phyloP scores from a whole-genome alignment of 805 yeast genomes.

The Diddensiella transvaalensis region DNA sequence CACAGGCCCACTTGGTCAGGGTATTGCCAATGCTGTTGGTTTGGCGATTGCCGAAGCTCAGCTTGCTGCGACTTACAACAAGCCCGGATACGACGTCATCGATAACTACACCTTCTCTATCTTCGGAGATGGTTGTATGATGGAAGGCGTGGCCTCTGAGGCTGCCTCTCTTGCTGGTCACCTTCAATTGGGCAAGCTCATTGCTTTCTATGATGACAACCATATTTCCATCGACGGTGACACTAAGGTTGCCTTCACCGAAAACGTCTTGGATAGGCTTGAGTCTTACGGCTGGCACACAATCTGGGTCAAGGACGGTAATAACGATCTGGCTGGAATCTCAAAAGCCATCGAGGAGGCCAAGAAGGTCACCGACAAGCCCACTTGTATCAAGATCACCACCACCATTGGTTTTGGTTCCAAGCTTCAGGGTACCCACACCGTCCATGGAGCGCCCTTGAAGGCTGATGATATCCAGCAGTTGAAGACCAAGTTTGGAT shows the following conservation, averaged over 20 bases:
- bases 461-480: constrained; percentile 89
- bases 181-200: constrained; percentile 85
- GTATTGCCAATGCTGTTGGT: constrained; percentile 95
- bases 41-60: constrained; percentile 91
- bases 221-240: constrained; percentile 94
- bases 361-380: constrained; percentile 72
- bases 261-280: constrained; percentile 80
- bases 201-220: constrained; percentile 95
- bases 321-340: constrained; percentile 70
- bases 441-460: constrained; percentile 95
- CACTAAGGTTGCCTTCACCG: constrained; percentile 87
- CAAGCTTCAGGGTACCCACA: constrained; percentile 73
- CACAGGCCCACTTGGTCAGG: constrained; percentile 99
- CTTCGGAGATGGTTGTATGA: constrained; percentile 96
- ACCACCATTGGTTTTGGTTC: constrained; percentile 97
- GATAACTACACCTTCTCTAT: constrained; percentile 75
- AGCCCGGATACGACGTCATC: constrained; percentile 69
- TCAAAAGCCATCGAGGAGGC: constrained; percentile 76
- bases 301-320: constrained; percentile 71
- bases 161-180: constrained; percentile 96
- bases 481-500: constrained; percentile 78
- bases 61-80: constrained; percentile 89
- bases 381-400: constrained; percentile 81
- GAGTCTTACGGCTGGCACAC: constrained; percentile 95
- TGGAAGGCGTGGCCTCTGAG: constrained; percentile 97